A percentile compares a stretch with the other conserved stretches of the same genome.
Conservation (phyloP, 192 early-diverging fungal genomes). For the Coemansia sp. region DNA sequence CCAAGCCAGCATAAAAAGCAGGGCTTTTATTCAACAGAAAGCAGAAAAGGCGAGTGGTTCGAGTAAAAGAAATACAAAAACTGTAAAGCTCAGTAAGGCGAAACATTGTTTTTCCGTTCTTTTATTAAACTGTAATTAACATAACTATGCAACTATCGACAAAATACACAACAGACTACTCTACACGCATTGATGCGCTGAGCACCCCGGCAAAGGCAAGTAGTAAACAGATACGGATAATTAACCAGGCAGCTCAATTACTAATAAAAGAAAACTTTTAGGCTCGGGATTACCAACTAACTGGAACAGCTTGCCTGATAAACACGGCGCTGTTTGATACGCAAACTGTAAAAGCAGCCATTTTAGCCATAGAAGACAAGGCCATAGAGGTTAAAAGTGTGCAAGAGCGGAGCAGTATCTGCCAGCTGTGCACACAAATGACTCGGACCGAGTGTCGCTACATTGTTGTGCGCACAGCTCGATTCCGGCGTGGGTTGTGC, state of each 20-base stretch:
- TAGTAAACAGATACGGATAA: neutral
- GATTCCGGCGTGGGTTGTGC: neutral
- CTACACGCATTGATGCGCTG: too few relatives aligned
- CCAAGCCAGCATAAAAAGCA: too few relatives aligned
- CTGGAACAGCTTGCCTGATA: constrained; percentile 11
- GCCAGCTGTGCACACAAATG: constrained; percentile 1
- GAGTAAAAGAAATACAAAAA: too few relatives aligned
- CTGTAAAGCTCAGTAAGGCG: too few relatives aligned
- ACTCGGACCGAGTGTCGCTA: constrained; percentile 1
- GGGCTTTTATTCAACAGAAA: too few relatives aligned
- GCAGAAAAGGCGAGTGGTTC: too few relatives aligned
- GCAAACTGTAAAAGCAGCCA: neutral
- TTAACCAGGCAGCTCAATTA: too few relatives aligned
- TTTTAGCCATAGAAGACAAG: constrained; percentile 16
- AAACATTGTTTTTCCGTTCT: too few relatives aligned
- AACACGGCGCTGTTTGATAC: constrained; percentile 22
- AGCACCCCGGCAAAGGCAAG: neutral
- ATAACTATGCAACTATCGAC: too few relatives aligned
- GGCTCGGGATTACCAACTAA: neutral
- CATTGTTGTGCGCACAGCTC: constrained; percentile 1
- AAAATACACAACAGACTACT: too few relatives aligned
- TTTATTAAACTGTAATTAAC: too few relatives aligned
- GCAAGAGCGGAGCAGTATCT: neutral
- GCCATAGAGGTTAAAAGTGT: constrained; percentile 6
- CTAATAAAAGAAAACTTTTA: neutral